Conservation (phyloP, 208 protist genomes). For the Leishmania guyanensis region DNA sequence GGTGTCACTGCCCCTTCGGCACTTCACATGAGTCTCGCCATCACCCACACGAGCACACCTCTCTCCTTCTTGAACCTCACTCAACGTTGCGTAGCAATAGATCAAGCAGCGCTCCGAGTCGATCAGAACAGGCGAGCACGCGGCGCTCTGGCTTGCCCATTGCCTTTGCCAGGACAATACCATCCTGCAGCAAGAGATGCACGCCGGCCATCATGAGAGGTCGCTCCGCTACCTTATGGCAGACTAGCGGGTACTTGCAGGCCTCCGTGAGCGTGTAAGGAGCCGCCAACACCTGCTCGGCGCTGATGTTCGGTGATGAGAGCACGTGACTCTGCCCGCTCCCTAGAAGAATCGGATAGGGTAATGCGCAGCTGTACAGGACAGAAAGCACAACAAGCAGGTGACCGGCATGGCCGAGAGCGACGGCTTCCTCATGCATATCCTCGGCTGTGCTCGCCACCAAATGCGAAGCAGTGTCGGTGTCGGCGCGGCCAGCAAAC, state of each 20-base stretch:
- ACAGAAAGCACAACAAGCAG: constrained; percentile 50
- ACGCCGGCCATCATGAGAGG: constrained; percentile 58
- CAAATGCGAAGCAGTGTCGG: constrained; percentile 28
- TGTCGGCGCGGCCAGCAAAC: constrained; percentile 17
- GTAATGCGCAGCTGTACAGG: constrained; percentile 61
- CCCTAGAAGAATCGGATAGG: constrained; percentile 59
- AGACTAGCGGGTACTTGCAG: constrained; percentile 47
- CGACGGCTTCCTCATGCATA: constrained; percentile 53
- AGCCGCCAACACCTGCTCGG: constrained; percentile 22
- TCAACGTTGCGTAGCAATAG: constrained; percentile 36
- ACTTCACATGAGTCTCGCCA: not conserved
- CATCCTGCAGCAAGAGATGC: constrained; percentile 42
- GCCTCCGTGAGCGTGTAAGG: constrained; percentile 31
- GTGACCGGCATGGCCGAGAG: constrained; percentile 59
- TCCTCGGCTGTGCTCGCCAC: constrained; percentile 35
- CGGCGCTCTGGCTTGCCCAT: constrained; percentile 50
- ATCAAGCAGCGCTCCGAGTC: constrained; percentile 50
- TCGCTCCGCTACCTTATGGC: constrained; percentile 35
- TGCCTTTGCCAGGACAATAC: constrained; percentile 32
- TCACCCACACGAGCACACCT: not conserved
- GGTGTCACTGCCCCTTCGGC: not conserved
- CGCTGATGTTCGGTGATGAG: constrained; percentile 22
- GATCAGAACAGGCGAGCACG: constrained; percentile 31
- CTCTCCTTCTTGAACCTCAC: not conserved
- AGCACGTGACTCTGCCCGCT: constrained; percentile 46